These are phyloP conservation scores for Rubroshorea leprosula DNA, from an alignment of 345 rosid species.

Conservation along the genomic window DNA sequence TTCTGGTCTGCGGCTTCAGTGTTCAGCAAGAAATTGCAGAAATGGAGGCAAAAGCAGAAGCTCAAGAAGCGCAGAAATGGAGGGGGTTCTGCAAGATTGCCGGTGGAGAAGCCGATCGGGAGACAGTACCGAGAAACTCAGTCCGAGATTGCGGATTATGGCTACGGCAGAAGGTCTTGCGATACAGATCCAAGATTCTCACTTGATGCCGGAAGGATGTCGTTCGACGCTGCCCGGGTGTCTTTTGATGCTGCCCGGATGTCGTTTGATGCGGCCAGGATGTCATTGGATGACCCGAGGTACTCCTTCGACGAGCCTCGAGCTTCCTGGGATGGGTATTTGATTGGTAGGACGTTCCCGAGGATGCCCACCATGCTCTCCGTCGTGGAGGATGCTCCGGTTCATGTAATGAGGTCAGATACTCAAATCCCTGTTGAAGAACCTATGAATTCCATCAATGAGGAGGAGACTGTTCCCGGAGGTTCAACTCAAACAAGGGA, in stretches of 20 bases:
- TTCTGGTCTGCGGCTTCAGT: conserved; percentile 99
- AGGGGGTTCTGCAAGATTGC: conserved; percentile 69
- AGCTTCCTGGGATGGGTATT: conserved; percentile 89
- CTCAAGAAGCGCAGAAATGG: conserved; percentile 62
- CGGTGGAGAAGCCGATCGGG: conserved; percentile 92
- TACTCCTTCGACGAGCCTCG: conserved; percentile 92
- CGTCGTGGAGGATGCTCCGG: conserved; percentile 90
- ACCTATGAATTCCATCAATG: conserved; percentile 38
- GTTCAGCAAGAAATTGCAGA: conserved; percentile 91
- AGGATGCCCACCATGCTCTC: conserved; percentile 85
- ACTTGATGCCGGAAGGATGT: conserved; percentile 52
- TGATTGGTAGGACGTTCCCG: conserved; percentile 68
- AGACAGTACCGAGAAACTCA: conserved; percentile 90
- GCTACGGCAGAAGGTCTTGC: conserved; percentile 88
- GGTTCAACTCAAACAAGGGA: conserved; percentile 90
- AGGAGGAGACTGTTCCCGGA: conserved; percentile 63
- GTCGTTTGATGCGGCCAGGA: conserved; percentile 69
- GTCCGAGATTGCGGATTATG: conserved; percentile 95
- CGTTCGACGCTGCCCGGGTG: conserved; percentile 71
- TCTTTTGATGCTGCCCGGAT: conserved; percentile 58
- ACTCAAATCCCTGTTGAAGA: conserved; percentile 76
- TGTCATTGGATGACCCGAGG: conserved; percentile 84
- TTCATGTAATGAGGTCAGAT: conserved; percentile 52
- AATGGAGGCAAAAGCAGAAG: conserved; percentile 97
- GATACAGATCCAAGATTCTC: conserved; percentile 98